These are phyloP conservation scores for Cantharellus anzutake DNA, from an alignment of 768 basidiomycete species.

Conservation along the genomic window DNA sequence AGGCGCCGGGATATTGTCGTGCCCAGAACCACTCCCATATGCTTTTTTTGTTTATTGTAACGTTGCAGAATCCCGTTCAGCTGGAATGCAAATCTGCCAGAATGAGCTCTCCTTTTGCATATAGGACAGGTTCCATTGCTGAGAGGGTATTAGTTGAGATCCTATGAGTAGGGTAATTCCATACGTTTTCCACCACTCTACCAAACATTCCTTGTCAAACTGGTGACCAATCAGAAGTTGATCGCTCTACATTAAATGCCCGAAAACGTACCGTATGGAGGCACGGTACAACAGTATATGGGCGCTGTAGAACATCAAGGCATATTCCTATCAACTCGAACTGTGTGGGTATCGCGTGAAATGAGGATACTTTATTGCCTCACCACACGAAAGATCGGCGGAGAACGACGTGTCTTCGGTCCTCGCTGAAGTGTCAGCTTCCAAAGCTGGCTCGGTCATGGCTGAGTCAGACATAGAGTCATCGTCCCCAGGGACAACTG, in stretches of 20 bases:
- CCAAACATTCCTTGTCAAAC: not conserved
- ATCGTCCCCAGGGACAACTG: too few relatives aligned
- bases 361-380: not conserved
- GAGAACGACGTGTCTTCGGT: not conserved
- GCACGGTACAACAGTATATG: not conserved
- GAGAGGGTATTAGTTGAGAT: not conserved
- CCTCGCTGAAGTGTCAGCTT: too few relatives aligned
- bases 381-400: not conserved
- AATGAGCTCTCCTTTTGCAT: not conserved
- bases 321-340: not conserved
- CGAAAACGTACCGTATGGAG: not conserved
- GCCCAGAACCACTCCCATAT: not conserved
- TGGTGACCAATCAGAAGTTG: not conserved
- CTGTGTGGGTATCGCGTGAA: not conserved
- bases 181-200: not conserved
- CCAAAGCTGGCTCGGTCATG: too few relatives aligned
- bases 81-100: not conserved
- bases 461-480: too few relatives aligned
- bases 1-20: not conserved
- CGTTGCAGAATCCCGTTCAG: not conserved
- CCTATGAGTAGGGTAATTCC: not conserved
- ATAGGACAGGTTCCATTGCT: not conserved
- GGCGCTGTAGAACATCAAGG: not conserved
- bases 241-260: not conserved
- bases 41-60: not conserved